These are phyloP conservation scores for Emydomyces testavorans DNA, from an alignment of 2,329 filamentous ascomycete genomes.

Conservation along the genomic window DNA sequence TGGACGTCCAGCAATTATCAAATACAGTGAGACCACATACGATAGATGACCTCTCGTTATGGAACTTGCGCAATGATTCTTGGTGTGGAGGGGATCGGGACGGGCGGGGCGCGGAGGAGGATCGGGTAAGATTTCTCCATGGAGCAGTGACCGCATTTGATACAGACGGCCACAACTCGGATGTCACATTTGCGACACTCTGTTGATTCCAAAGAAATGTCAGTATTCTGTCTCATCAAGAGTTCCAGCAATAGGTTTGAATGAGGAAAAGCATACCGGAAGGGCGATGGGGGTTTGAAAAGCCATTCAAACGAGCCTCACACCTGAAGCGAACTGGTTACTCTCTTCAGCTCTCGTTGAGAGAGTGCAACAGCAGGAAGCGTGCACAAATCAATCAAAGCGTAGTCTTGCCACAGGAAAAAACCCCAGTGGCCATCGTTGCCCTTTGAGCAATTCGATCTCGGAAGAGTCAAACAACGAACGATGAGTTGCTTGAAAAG, in stretches of 20 bases:
- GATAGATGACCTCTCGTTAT: background rate
- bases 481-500: background rate
- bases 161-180: conserved; percentile 37
- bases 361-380: background rate
- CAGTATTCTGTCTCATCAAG: background rate
- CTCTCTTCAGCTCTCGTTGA: background rate
- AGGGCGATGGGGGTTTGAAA: conserved; percentile 40
- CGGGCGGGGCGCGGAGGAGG: conserved; percentile 14
- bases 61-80: background rate
- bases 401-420: background rate
- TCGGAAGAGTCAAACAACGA: background rate
- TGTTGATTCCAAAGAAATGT: conserved; percentile 19
- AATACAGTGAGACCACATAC: conserved; percentile 6
- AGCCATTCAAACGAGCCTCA: conserved; percentile 34
- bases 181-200: conserved; percentile 36
- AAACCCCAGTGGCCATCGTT: conserved; percentile 6
- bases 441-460: conserved; percentile 2
- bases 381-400: background rate
- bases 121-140: conserved; percentile 25
- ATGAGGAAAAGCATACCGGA: conserved; percentile 32
- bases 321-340: background rate
- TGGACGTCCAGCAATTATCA: background rate
- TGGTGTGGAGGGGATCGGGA: conserved; percentile 7
- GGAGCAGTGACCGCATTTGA: conserved; percentile 30
- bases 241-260: background rate